Evolutionary conservation across 2,329 filamentous ascomycete species (phyloP), one percentile per base, ranked within the genome.

Genomic region (Diplodia corticola): DNA sequence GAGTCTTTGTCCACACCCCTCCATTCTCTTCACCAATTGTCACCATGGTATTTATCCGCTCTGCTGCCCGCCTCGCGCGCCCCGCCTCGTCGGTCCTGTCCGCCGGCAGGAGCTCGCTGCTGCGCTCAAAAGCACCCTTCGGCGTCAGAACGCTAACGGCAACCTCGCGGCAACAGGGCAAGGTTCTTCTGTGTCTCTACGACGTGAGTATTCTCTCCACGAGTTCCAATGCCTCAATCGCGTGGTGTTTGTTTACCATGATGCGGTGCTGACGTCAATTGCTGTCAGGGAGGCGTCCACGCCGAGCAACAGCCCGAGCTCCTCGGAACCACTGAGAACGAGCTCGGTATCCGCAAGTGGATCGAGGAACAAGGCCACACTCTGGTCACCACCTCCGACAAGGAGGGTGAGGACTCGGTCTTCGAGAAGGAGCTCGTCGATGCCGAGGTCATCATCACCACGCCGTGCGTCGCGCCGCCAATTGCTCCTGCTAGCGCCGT

Each of bases 391-490:
- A 99, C 95, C 71, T 97, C 93, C 53, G 92, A 97, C 86, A 99
- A 99, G 86, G 95, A 99, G 74, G 91, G 92, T 71, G 91, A 92
- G 83, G 87, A 90, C 86, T 98, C 94, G 68, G 91, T 86, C 72
- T 98, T 99, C 73, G 95, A 98, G 82, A 87, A 93, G 84, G 92
- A 99, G 83, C 88, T 99, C 65, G 93, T 95, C 69, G 95, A 98
- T 78, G 93, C 95, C 69, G 95, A 99, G 82, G 86, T 99, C 81
- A 98, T 99, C 86, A 98, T 99, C 82, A 99, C 95, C 73, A 99
- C 95, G 67, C 95, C 95, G 91, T 97, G 80, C 75, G 84, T 68
- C 24, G 15, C 13, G 72, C 17, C 10, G 37, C 12, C 69, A 72
- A 71, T 71, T 73, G 72, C 73, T 73, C n/a, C 20, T 12, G 40